Conservation (phyloP, 2,329 filamentous ascomycete genomes). For the Thielaviopsis ethacetica region DNA sequence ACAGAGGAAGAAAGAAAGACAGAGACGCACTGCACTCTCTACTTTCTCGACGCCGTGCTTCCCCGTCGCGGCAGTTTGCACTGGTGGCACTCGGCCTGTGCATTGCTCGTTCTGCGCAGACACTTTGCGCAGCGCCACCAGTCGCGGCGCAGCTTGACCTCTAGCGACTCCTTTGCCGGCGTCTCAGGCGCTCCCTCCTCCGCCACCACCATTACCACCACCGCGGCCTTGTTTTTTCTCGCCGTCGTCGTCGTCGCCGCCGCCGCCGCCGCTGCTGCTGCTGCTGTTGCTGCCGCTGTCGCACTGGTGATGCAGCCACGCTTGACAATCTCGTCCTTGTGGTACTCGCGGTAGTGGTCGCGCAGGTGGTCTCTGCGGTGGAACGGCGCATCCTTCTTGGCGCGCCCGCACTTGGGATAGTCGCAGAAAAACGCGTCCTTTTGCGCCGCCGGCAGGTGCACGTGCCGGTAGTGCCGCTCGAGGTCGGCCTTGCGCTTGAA, state of each 20-base stretch:
- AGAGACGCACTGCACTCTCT: too few relatives aligned
- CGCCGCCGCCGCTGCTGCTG: background rate
- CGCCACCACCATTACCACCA: too few relatives aligned
- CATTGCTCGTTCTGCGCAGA: slow-evolving; percentile 26
- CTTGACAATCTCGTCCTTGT: slow-evolving; percentile 37
- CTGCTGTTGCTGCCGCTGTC: background rate
- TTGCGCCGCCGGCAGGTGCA: slow-evolving; percentile 26
- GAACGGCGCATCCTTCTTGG: slow-evolving; percentile 26
- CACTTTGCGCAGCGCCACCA: slow-evolving; percentile 43
- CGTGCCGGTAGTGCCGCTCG: slow-evolving; percentile 33
- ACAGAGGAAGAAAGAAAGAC: background rate
- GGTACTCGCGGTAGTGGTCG: slow-evolving; percentile 38
- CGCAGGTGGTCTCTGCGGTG: slow-evolving; percentile 39
- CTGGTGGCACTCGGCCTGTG: slow-evolving; percentile 28
- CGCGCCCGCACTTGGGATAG: slow-evolving; percentile 31
- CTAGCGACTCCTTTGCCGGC: slow-evolving; percentile 22
- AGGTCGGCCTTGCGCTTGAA: slow-evolving; percentile 39
- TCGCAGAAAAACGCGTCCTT: slow-evolving; percentile 34
- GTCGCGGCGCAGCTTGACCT: slow-evolving; percentile 24
- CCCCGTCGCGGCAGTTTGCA: slow-evolving; percentile 40
- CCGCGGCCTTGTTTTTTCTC: too few relatives aligned
- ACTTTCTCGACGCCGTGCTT: slow-evolving; percentile 2
- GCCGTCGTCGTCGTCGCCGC: too few relatives aligned
- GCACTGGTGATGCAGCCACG: slow-evolving; percentile 19
- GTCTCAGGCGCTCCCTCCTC: too few relatives aligned